These are phyloP conservation scores for Chaetomium tenue DNA, from an alignment of 495 filamentous ascomycete species.

Conservation along the genomic window DNA sequence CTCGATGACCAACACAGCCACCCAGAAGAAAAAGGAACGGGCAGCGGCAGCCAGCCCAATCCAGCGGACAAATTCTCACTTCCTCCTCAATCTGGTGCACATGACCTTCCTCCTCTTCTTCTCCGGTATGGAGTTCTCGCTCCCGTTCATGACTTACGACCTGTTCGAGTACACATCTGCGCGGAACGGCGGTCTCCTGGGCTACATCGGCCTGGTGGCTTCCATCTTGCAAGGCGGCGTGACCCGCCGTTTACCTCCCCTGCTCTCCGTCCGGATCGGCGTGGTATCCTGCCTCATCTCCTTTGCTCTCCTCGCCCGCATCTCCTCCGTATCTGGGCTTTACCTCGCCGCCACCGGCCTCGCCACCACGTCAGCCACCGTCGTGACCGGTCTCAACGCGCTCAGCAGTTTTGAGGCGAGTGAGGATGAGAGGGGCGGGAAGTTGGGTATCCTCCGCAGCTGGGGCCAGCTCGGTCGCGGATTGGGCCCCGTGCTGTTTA, in stretches of 20 bases:
- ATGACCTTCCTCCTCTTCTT: conserved; percentile 94
- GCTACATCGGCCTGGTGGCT: conserved; percentile 89
- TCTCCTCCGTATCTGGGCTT: conserved; percentile 62
- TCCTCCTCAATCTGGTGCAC: conserved; percentile 81
- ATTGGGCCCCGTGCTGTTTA: conserved; percentile 84
- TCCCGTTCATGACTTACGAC: conserved; percentile 96
- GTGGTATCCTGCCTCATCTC: conserved; percentile 72
- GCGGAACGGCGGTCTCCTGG: conserved; percentile 82
- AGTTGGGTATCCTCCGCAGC: conserved; percentile 80
- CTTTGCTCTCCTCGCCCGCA: conserved; percentile 75
- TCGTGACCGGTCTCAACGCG: conserved; percentile 91
- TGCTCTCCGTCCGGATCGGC: conserved; percentile 74
- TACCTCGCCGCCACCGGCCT: conserved; percentile 79
- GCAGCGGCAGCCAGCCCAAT: conserved; percentile 24
- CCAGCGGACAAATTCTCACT: conserved; percentile 72
- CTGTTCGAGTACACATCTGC: conserved; percentile 77
- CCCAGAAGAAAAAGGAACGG: conserved; percentile 26
- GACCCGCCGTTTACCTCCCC: conserved; percentile 74
- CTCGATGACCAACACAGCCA: conserved; percentile 35
- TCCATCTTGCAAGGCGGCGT: conserved; percentile 84
- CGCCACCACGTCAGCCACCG: conserved; percentile 85
- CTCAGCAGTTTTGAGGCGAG: conserved; percentile 84
- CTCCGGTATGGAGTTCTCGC: conserved; percentile 92
- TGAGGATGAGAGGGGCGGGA: conserved; percentile 76
- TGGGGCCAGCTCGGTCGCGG: conserved; percentile 83